A percentile compares a stretch with the other conserved stretches of the same genome.
phyloP scores from a whole-genome alignment of 371 early-diverging fungal species.

The Lichtheimia hyalospora region DNA sequence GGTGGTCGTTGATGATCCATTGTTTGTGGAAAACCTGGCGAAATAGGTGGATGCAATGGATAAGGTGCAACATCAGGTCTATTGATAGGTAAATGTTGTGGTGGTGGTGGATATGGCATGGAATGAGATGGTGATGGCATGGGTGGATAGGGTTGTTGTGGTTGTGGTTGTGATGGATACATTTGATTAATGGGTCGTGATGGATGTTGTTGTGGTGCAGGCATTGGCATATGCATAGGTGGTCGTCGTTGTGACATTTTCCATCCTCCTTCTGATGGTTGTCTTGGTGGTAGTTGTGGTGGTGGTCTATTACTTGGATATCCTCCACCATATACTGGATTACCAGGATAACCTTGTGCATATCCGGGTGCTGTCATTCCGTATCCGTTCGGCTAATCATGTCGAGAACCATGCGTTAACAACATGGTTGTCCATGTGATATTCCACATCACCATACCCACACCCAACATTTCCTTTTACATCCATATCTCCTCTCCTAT shows the following conservation, averaged over 20 bases:
- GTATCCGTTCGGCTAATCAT: too few species aligned
- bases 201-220: conserved; percentile 1
- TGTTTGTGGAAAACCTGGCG: not conserved
- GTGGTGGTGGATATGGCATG: not conserved
- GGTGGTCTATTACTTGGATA: not conserved
- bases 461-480: too few species aligned
- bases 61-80: too few species aligned
- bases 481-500: too few species aligned
- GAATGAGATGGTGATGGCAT: not conserved
- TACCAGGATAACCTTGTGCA: too few species aligned
- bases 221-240: not conserved
- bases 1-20: not conserved
- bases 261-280: not conserved
- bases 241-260: not conserved
- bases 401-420: too few species aligned
- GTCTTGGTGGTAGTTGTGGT: not conserved
- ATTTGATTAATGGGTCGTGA: not conserved
- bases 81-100: not conserved
- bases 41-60: not conserved
- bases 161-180: not conserved
- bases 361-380: too few species aligned
- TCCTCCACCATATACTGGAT: too few species aligned
- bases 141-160: not conserved
- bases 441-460: too few species aligned
- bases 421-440: too few species aligned